Evolutionary conservation across 179 eudicot species (phyloP).

Genomic region (Spergularia azorica): DNA sequence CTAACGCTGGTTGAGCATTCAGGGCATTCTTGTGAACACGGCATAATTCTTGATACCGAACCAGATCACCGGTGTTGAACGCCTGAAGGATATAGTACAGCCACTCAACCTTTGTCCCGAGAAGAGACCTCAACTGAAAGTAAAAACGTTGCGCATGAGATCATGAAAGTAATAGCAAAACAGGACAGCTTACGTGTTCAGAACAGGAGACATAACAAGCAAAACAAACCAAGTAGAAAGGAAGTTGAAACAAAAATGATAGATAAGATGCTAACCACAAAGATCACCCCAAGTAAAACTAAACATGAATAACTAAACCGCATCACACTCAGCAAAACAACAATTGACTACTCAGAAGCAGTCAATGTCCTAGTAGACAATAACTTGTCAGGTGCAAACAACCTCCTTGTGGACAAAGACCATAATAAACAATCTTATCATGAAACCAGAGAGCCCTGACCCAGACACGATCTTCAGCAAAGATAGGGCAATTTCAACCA

Average conservation of each 20-base stretch:
- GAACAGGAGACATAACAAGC: background rate
- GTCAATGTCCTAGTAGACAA: background rate
- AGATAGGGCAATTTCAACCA: background rate
- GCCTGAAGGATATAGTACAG: slow-evolving; percentile 92
- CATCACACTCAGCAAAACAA: background rate
- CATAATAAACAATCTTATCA: background rate
- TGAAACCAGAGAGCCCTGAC: background rate
- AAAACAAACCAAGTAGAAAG: background rate
- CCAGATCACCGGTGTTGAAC: slow-evolving; percentile 83
- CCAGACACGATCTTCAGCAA: background rate
- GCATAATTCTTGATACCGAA: slow-evolving; percentile 88
- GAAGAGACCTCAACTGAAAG: slow-evolving; percentile 72
- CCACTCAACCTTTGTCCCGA: slow-evolving; percentile 98
- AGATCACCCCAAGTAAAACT: background rate
- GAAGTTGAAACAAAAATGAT: background rate
- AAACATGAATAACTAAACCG: background rate
- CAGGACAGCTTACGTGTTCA: background rate
- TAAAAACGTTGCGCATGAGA: slow-evolving; percentile 8
- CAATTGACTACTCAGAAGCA: background rate
- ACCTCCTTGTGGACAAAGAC: background rate
- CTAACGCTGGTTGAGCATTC: slow-evolving; percentile 87
- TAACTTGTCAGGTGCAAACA: background rate
- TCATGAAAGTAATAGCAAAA: background rate
- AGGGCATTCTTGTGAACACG: slow-evolving; percentile 78
- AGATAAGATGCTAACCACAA: background rate